Evolutionary conservation across 208 protist genomes (phyloP).

Genomic region (Leishmania mexicana): DNA sequence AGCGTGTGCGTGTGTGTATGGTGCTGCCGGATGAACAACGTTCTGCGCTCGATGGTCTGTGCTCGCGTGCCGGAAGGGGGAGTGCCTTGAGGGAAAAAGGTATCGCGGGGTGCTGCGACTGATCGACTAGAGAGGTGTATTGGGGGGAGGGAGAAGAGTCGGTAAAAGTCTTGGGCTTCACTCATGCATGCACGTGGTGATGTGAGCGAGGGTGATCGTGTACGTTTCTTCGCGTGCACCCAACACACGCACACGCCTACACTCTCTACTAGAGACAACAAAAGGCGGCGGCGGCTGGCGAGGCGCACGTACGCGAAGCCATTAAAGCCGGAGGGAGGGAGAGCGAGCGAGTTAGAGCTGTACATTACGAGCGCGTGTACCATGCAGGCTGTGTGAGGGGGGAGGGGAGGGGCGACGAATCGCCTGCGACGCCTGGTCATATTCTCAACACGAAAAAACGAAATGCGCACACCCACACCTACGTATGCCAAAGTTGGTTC

Average conservation of each 20-base stretch:
- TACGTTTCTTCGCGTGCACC: background rate
- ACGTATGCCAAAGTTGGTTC: background rate
- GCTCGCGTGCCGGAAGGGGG: background rate
- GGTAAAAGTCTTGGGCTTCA: background rate
- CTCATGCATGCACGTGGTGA: background rate
- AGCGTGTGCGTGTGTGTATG: background rate
- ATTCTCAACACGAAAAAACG: background rate
- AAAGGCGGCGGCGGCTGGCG: background rate
- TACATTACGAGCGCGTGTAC: background rate
- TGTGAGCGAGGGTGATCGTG: background rate
- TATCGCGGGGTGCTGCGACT: background rate
- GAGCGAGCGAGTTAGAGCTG: background rate
- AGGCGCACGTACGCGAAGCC: background rate
- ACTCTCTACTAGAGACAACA: background rate
- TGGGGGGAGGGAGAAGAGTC: background rate
- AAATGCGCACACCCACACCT: too few species aligned
- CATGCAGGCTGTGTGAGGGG: background rate
- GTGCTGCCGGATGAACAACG: background rate
- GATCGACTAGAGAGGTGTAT: background rate
- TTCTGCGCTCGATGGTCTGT: background rate
- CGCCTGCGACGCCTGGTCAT: background rate
- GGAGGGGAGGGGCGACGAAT: background rate
- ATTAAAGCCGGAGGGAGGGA: background rate
- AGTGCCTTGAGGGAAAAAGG: background rate
- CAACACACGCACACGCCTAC: background rate